These are phyloP conservation scores for Neltuma alba DNA, from an alignment of 306 rosid genomes.

Conservation along the genomic window DNA sequence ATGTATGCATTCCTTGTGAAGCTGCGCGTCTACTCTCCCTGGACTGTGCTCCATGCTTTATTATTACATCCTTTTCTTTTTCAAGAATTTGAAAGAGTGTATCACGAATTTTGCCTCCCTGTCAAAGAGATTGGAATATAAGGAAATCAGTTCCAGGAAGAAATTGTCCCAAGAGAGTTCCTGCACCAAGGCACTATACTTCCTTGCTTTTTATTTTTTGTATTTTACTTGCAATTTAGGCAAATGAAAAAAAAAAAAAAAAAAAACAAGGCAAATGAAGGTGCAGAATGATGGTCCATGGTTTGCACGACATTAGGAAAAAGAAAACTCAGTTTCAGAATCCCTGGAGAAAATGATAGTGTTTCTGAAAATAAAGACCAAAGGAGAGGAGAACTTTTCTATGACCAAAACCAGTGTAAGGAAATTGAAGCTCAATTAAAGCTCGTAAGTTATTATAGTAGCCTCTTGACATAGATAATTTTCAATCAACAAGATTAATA, in stretches of 20 bases:
- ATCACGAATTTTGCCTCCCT: conserved; percentile 96
- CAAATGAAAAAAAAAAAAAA: too few relatives aligned
- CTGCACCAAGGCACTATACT: conserved; percentile 5
- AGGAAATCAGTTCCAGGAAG: conserved; percentile 18
- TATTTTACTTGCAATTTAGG: conserved; percentile 2
- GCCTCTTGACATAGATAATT: not conserved
- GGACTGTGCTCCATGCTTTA: conserved; percentile 92
- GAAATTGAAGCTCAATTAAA: not conserved
- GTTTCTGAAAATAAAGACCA: not conserved
- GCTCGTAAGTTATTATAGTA: not conserved
- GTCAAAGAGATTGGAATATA: conserved; percentile 13
- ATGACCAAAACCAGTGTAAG: not conserved
- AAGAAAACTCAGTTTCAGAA: not conserved
- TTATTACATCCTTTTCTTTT: conserved; percentile 63
- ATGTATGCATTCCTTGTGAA: conserved; percentile 89
- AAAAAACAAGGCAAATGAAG: too few relatives aligned
- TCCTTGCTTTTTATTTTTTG: not conserved
- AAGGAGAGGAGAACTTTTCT: not conserved
- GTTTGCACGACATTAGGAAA: not conserved
- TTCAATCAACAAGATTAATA: not conserved
- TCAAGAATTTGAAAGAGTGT: conserved; percentile 77
- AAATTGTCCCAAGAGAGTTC: not conserved
- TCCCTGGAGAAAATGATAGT: too few relatives aligned
- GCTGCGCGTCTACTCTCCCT: conserved; percentile 91
- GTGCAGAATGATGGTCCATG: not conserved